Percentiles rank a stretch among this genome's conserved stretches.
Evolutionary conservation across 2,329 filamentous ascomycete species (phyloP).

Genomic region (Alternaria sp.): DNA sequence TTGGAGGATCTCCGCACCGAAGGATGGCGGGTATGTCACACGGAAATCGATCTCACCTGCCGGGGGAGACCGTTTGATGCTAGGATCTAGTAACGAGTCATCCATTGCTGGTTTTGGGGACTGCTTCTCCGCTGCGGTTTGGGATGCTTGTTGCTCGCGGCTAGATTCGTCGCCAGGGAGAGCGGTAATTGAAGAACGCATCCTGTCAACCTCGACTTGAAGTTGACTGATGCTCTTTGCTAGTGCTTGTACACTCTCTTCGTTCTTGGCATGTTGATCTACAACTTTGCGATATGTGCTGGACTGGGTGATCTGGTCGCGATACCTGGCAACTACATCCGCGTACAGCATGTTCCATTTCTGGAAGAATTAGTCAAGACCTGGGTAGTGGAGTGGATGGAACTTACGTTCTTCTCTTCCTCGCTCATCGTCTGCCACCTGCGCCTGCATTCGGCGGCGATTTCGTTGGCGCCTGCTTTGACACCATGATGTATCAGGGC

Average conservation of each 20-base stretch:
- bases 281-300: constrained; percentile 48
- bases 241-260: constrained; percentile 51
- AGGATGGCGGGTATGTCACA: constrained; percentile 59
- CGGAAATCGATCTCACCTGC: constrained; percentile 58
- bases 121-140: constrained; percentile 28
- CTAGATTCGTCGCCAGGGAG: constrained; percentile 30
- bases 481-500: constrained; percentile 45
- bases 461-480: constrained; percentile 51
- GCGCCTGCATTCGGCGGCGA: constrained; percentile 51
- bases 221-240: constrained; percentile 53
- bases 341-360: constrained; percentile 54
- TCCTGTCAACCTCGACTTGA: constrained; percentile 50
- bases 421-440: constrained; percentile 52
- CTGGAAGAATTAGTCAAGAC: constrained; percentile 30
- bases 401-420: constrained; percentile 48
- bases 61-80: constrained; percentile 48
- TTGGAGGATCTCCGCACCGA: constrained; percentile 59
- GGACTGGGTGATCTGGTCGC: constrained; percentile 49
- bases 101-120: constrained; percentile 31
- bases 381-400: not conserved
- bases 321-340: constrained; percentile 51
- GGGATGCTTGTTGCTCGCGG: constrained; percentile 20
- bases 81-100: constrained; percentile 46
- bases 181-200: constrained; percentile 46
- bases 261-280: constrained; percentile 49